Conservation (phyloP, 768 basidiomycete genomes). For the Strobilomyces dryophilus region DNA sequence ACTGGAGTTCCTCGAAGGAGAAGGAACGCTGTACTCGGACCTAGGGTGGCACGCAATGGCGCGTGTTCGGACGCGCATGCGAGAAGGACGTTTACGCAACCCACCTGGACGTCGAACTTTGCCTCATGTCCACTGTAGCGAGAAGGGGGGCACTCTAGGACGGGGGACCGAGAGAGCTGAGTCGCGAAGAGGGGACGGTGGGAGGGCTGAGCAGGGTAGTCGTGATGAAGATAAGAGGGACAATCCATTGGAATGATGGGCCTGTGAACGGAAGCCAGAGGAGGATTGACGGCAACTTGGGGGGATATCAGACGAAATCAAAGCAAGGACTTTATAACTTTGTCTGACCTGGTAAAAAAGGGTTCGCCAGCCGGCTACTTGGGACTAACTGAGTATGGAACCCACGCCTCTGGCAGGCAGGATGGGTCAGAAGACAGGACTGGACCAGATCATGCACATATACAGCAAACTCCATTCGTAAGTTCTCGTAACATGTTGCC, state of each 20-base stretch:
- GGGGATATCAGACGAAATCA: constrained; percentile 1
- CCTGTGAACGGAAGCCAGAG: constrained; percentile 6
- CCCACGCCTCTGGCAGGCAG: constrained; percentile 31
- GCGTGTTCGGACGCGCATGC: neutral
- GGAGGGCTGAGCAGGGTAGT: neutral
- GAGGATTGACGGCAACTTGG: constrained; percentile 21
- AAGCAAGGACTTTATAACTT: constrained; percentile 29
- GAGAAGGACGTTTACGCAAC: neutral
- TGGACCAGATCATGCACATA: constrained; percentile 25
- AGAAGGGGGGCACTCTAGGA: constrained; percentile 1
- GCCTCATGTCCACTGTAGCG: constrained; percentile 9
- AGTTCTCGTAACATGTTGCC: constrained; percentile 24
- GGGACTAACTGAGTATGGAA: constrained; percentile 26
- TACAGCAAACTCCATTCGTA: constrained; percentile 28
- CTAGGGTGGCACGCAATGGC: constrained; percentile 7
- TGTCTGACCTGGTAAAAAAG: constrained; percentile 21
- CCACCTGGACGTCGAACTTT: constrained; percentile 23
- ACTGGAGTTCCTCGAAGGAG: constrained; percentile 33
- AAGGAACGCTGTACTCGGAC: constrained; percentile 30
- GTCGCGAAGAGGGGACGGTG: neutral
- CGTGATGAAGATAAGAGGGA: neutral
- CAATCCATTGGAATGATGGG: constrained; percentile 10
- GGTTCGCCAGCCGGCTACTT: constrained; percentile 20
- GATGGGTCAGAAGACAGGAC: constrained; percentile 27
- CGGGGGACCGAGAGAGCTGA: constrained; percentile 2